Evolutionary conservation across 2,329 filamentous ascomycete genomes (phyloP), one percentile per base, ranked within the genome.

Genomic region (Grosmannia penicillata): DNA sequence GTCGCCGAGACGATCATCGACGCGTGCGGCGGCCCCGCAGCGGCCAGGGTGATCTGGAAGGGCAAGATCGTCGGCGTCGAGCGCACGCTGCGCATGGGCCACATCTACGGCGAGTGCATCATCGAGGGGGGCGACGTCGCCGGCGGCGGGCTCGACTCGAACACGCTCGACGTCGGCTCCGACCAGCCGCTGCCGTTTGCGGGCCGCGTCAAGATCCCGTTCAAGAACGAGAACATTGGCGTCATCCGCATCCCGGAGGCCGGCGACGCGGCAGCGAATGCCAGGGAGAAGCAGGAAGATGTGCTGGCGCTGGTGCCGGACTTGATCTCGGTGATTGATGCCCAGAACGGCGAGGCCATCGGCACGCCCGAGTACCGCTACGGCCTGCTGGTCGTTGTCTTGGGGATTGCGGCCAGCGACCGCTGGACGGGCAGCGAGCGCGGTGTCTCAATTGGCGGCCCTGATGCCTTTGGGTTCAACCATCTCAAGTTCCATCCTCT

Each of bases 51-150:
- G 8, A 48, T 79, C n/a, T 78, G 70, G 57, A 65, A 69, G 41
- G 75, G 75, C 22, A 79, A 79, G 56, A 76, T 79, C 45, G 61
- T 75, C 17, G 65, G 65, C 2, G 73, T 78, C 1, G 67, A 76
- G 51, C 58, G 72, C 28, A 61, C 62, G 1, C 49, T 76, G 30
- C 63, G 63, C 44, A 69, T 66, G 48, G 72, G 74, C 0, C 68
- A 78, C 47, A 62, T 69, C 9, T 74, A 75, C 46, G 73, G 73
- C 9, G 70, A 73, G 49, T 68, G 71, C 43, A 62, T 67, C 18
- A 69, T 78, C 37, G 62, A 72, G 41, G 65, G 64, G 4, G 56
- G 58, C 17, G 63, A 64, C 18, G 45, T 61, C 39, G 47, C 54
- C 38, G 51, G 38, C 42, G 10, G 27, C 8, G 27, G 27, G 6